Conservation (phyloP, 768 basidiomycete genomes). For the Suillus plorans region DNA sequence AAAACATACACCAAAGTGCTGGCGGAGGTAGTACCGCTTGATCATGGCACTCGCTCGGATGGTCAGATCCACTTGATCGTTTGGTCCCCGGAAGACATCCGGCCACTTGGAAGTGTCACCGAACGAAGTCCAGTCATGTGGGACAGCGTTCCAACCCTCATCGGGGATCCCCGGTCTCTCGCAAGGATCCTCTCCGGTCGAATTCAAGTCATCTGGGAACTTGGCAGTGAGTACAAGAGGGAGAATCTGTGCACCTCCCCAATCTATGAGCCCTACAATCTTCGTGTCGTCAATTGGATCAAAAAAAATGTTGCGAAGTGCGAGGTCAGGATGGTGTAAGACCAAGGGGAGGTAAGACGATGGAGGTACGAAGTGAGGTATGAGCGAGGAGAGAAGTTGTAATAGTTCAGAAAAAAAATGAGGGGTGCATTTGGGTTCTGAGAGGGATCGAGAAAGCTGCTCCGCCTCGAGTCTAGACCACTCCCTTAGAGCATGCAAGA, state of each 20-base stretch:
- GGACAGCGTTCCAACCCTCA: neutral
- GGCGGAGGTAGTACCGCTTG: neutral
- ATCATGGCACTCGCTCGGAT: neutral
- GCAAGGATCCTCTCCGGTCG: neutral
- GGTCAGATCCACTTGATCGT: neutral
- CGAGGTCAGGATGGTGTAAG: constrained; percentile 1
- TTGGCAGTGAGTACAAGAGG: neutral
- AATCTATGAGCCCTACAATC: neutral
- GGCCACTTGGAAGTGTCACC: constrained; percentile 3
- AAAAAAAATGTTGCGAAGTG: constrained; percentile 2
- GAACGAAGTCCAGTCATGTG: constrained; percentile 4
- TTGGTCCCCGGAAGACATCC: neutral
- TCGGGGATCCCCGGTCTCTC: neutral
- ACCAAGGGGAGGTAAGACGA: neutral
- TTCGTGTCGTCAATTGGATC: neutral
- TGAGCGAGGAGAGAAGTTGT: neutral
- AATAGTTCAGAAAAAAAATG: neutral
- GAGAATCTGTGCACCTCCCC: neutral
- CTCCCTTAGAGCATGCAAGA: neutral
- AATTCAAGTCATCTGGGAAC: neutral
- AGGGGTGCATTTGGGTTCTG: constrained; percentile 1
- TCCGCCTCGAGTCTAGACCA: neutral
- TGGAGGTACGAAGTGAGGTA: neutral
- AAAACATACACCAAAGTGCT: neutral
- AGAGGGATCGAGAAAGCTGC: neutral